Conservation (phyloP, 2,329 filamentous ascomycete species). For the Bisporella sp. region DNA sequence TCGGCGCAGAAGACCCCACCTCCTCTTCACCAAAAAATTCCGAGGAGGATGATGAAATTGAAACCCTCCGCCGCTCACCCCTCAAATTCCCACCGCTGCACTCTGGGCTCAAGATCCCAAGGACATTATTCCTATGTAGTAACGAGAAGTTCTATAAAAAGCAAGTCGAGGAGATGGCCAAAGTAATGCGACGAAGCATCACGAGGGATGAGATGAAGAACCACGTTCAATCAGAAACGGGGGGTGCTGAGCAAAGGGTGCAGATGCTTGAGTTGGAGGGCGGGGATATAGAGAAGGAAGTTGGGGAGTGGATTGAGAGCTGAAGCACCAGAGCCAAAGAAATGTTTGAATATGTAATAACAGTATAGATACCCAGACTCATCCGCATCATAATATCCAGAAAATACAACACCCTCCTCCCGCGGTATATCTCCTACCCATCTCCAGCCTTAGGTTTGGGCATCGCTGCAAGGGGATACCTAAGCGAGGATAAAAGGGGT, state of each 20-base stretch:
- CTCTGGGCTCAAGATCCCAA: constrained; percentile 18
- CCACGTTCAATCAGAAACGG: constrained; percentile 8
- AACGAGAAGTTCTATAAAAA: constrained; percentile 1
- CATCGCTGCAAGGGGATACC: too few species aligned
- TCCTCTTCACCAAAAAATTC: not conserved
- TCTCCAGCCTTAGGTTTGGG: too few species aligned
- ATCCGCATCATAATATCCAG: too few species aligned
- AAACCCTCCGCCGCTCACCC: constrained; percentile 9
- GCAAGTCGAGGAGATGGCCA: constrained; percentile 19
- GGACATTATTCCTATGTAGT: constrained; percentile 14
- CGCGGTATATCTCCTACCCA: too few species aligned
- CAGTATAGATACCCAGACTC: too few species aligned
- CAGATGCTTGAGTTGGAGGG: not conserved
- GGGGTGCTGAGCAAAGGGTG: constrained; percentile 12
- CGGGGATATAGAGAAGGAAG: constrained; percentile 12
- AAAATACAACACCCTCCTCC: too few species aligned
- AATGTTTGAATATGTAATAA: not conserved
- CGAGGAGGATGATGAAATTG: constrained; percentile 2
- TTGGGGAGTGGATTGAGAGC: constrained; percentile 16
- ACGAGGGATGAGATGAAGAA: constrained; percentile 19
- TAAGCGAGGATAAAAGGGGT: too few species aligned
- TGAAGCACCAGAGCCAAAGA: not conserved
- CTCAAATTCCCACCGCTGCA: constrained; percentile 20
- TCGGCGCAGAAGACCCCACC: not conserved
- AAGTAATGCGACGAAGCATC: constrained; percentile 21